Percentiles rank a stretch among this genome's conserved stretches.
Conservation (phyloP, 208 protist species). For the Trypanosoma caninum region DNA sequence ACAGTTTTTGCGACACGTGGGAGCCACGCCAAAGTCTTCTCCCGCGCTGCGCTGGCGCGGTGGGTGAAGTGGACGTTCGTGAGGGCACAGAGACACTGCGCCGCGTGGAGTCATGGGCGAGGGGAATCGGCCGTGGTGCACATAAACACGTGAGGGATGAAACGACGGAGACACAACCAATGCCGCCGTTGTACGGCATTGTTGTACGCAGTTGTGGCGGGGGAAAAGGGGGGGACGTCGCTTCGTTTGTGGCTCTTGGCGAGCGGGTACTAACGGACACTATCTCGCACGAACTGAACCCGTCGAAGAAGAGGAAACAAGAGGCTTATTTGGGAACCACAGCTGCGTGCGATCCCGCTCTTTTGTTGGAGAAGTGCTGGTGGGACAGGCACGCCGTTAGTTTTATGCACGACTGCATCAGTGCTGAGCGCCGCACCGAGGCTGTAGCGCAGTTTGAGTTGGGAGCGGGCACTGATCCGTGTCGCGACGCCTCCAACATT, state of each 20-base stretch:
- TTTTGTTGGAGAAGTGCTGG: conserved; percentile 43
- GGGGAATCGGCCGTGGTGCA: background rate
- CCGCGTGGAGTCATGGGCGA: conserved; percentile 35
- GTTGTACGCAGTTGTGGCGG: conserved; percentile 1
- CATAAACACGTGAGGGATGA: background rate
- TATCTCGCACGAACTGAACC: conserved; percentile 26
- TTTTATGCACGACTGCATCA: conserved; percentile 46
- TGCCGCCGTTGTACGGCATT: background rate
- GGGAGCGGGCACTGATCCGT: conserved; percentile 7
- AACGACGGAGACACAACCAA: background rate
- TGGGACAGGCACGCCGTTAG: conserved; percentile 37
- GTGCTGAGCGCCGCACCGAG: background rate
- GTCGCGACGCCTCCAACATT: conserved; percentile 28
- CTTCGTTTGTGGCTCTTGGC: conserved; percentile 47
- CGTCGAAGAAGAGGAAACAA: conserved; percentile 11
- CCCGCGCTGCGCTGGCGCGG: conserved; percentile 29
- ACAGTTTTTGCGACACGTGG: conserved; percentile 34
- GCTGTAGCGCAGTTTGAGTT: conserved; percentile 20
- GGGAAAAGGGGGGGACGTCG: conserved; percentile 2
- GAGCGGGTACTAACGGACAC: conserved; percentile 55
- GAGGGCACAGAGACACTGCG: conserved; percentile 23
- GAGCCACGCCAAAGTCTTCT: conserved; percentile 50
- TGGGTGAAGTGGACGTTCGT: conserved; percentile 43
- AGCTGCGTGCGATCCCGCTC: conserved; percentile 28
- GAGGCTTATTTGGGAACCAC: conserved; percentile 2